These are phyloP conservation scores for Paulownia fortunei DNA, from an alignment of 257 asterid genomes.

Conservation along the genomic window DNA sequence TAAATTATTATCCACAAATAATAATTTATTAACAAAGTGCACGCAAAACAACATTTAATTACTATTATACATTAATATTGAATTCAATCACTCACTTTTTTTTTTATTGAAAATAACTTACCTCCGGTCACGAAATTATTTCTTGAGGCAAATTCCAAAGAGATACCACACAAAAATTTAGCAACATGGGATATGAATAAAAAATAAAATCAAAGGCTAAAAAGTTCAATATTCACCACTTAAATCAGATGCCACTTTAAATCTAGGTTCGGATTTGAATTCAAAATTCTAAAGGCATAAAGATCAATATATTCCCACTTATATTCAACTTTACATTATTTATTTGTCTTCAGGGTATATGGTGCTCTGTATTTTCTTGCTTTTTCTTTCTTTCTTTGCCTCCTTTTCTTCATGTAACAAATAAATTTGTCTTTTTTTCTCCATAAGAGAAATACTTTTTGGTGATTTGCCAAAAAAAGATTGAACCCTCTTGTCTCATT, in stretches of 20 bases:
- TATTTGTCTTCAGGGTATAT: background rate
- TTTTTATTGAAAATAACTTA: background rate
- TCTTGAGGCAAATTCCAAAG: background rate
- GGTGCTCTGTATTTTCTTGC: background rate
- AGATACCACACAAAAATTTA: background rate
- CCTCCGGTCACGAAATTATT: background rate
- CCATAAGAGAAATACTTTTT: background rate
- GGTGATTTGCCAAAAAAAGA: background rate
- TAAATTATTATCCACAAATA: background rate
- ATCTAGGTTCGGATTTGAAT: background rate
- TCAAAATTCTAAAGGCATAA: constrained; percentile 5
- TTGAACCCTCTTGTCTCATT: background rate
- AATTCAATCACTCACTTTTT: too few relatives aligned
- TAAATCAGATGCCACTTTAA: constrained; percentile 23
- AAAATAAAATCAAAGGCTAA: background rate
- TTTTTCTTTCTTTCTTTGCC: background rate
- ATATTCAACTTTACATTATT: constrained; percentile 16
- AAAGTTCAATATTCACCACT: constrained; percentile 1
- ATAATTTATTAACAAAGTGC: background rate
- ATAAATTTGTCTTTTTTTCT: background rate
- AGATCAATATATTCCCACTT: constrained; percentile 30
- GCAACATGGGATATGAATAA: background rate
- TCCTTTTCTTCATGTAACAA: background rate
- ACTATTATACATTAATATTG: too few relatives aligned
- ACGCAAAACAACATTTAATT: too few relatives aligned